Percentiles rank a stretch among this genome's conserved stretches.
These are phyloP conservation scores for Populus hybrid DNA, from an alignment of 441 rosid species.

Conservation along the genomic window DNA sequence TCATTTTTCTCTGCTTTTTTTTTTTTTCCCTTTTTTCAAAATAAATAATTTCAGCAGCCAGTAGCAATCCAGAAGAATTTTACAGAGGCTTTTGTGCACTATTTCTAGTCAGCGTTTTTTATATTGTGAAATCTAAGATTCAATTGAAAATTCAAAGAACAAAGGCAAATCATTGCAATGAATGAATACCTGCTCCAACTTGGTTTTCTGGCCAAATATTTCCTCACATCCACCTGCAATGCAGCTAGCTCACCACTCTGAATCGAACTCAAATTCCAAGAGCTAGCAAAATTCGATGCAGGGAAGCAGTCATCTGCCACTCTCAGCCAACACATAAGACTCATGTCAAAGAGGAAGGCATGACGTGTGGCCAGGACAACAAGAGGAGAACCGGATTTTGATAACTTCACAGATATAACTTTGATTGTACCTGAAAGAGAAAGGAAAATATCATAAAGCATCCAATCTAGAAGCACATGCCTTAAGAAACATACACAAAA, in stretches of 20 bases:
- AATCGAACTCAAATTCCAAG: conserved; percentile 83
- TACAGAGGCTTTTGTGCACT: background rate
- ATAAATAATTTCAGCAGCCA: background rate
- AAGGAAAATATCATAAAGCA: conserved; percentile 11
- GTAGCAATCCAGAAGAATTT: background rate
- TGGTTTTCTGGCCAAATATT: conserved; percentile 92
- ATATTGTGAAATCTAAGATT: background rate
- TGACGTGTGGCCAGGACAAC: conserved; percentile 95
- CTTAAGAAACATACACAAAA: background rate
- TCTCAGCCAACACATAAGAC: conserved; percentile 95
- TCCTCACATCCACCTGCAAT: conserved; percentile 92
- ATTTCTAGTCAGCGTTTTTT: background rate
- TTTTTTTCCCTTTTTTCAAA: background rate
- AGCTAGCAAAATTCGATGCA: conserved; percentile 88
- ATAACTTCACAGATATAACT: conserved; percentile 84
- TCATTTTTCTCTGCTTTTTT: background rate
- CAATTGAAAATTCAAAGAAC: background rate
- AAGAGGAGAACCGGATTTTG: conserved; percentile 93
- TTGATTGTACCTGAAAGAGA: conserved; percentile 67
- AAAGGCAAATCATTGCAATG: conserved; percentile 9
- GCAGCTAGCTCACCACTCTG: conserved; percentile 94
- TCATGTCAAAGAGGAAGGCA: conserved; percentile 85
- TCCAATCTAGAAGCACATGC: background rate
- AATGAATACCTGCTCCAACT: conserved; percentile 91
- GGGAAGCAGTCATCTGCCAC: conserved; percentile 99